Evolutionary conservation across 2,329 filamentous ascomycete genomes (phyloP).

Genomic region (Fusarium redolens): DNA sequence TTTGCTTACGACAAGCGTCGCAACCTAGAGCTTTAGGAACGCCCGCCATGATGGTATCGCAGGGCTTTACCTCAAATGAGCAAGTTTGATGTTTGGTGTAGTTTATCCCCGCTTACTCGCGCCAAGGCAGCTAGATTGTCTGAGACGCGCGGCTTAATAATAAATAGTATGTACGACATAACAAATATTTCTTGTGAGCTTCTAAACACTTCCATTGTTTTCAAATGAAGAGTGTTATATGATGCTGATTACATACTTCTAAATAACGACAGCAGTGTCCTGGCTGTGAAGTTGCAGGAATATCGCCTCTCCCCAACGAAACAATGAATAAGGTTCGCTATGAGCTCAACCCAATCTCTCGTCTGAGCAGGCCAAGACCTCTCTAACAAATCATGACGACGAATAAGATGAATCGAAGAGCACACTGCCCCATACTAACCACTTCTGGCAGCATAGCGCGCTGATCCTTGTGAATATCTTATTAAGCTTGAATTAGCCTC

Average conservation of each 20-base stretch:
- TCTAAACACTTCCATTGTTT: not conserved
- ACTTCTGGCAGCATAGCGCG: not conserved
- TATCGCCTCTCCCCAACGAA: not conserved
- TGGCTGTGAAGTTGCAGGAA: not conserved
- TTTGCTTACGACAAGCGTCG: conserved; percentile 9
- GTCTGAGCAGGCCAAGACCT: not conserved
- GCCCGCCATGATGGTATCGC: conserved; percentile 8
- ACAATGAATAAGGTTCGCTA: not conserved
- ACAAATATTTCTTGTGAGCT: too few species aligned
- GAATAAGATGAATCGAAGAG: not conserved
- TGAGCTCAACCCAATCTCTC: not conserved
- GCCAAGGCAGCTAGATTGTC: not conserved
- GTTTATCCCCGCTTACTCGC: not conserved
- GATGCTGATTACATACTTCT: not conserved
- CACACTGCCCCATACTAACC: not conserved
- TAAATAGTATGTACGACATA: not conserved
- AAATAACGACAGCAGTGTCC: not conserved
- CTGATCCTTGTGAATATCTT: not conserved
- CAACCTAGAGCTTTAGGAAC: conserved; percentile 10
- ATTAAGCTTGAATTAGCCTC: conserved; percentile 4
- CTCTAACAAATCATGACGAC: not conserved
- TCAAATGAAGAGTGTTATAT: not conserved
- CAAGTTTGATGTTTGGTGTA: not conserved
- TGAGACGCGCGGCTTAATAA: conserved; percentile 5
- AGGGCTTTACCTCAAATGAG: not conserved